Conservation (phyloP, 2,329 filamentous ascomycete genomes). For the Fusarium stilboides region DNA sequence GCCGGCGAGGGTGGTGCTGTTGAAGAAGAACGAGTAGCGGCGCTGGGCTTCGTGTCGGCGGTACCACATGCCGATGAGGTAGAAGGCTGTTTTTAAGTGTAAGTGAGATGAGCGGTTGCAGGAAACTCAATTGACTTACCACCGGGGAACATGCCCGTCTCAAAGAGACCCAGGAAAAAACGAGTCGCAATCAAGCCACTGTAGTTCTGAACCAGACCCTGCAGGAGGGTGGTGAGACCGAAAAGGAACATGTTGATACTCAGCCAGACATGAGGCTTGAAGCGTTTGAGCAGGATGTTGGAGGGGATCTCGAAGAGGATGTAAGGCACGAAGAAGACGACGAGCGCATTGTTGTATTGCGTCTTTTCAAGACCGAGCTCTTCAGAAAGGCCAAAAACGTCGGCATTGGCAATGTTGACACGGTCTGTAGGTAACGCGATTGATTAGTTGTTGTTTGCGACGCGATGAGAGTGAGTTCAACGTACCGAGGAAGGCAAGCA, state of each 20-base stretch:
- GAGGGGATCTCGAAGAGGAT: constrained; percentile 80
- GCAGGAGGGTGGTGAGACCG: constrained; percentile 80
- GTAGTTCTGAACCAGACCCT: constrained; percentile 86
- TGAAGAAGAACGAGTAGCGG: constrained; percentile 95
- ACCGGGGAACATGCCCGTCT: constrained; percentile 78
- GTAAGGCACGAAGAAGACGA: constrained; percentile 88
- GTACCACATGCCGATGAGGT: constrained; percentile 92
- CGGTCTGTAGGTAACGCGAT: constrained; percentile 60
- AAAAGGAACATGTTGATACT: constrained; percentile 89
- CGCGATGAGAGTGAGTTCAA: not conserved
- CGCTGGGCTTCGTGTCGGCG: constrained; percentile 89
- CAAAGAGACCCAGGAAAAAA: constrained; percentile 87
- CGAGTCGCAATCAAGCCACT: constrained; percentile 81
- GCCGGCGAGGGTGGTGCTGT: constrained; percentile 82
- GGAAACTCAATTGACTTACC: constrained; percentile 45
- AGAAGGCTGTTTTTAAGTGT: constrained; percentile 63
- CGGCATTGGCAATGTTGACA: constrained; percentile 86
- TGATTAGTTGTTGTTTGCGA: constrained; percentile 6
- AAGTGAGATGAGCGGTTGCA: constrained; percentile 56
- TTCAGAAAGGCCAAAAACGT: constrained; percentile 73
- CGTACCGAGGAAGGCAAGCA: constrained; percentile 75
- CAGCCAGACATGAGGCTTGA: constrained; percentile 77
- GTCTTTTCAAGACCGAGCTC: constrained; percentile 73
- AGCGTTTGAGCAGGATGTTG: constrained; percentile 75
- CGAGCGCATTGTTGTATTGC: constrained; percentile 82